Evolutionary conservation across 2,329 filamentous ascomycete species (phyloP).

Genomic region (Cladosporium austrohemisphaericum): DNA sequence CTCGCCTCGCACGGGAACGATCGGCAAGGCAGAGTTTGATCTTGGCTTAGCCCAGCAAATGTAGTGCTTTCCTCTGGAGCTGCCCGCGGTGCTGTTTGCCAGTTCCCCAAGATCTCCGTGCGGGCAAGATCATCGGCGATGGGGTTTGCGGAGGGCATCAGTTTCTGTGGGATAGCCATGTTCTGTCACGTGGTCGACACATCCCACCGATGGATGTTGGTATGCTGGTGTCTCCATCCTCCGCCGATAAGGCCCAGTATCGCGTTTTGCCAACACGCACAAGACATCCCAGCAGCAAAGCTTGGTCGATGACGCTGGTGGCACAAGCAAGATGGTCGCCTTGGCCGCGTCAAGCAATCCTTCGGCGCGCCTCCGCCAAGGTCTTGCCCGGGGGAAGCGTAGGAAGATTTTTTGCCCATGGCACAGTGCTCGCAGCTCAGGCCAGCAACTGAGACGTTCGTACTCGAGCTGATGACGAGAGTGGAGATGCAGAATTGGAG

Average conservation of each 20-base stretch:
- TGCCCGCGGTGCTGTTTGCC: background rate
- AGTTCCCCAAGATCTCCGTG: slow-evolving; percentile 11
- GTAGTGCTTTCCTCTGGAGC: background rate
- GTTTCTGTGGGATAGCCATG: background rate
- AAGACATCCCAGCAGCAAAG: background rate
- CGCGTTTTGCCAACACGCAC: background rate
- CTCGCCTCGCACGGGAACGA: slow-evolving; percentile 6
- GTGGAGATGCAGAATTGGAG: background rate
- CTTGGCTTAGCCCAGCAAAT: slow-evolving; percentile 11
- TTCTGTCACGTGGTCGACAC: background rate
- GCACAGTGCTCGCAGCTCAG: slow-evolving; percentile 1
- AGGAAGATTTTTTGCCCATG: too few relatives aligned
- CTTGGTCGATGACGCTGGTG: slow-evolving; percentile 10
- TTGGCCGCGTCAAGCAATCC: slow-evolving; percentile 13
- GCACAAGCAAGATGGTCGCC: slow-evolving; percentile 9
- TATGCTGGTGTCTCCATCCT: background rate
- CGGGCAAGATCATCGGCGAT: slow-evolving; percentile 8
- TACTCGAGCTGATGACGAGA: background rate
- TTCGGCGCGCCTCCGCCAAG: slow-evolving; percentile 12
- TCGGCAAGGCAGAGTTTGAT: slow-evolving; percentile 6
- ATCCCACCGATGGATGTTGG: background rate
- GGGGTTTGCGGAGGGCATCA: background rate
- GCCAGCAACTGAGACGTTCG: background rate
- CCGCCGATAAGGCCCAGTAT: background rate
- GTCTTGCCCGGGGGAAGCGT: background rate